Base-by-base conservation (phyloP, 169 alveolate species). In the Plasmodium malariae region DNA sequence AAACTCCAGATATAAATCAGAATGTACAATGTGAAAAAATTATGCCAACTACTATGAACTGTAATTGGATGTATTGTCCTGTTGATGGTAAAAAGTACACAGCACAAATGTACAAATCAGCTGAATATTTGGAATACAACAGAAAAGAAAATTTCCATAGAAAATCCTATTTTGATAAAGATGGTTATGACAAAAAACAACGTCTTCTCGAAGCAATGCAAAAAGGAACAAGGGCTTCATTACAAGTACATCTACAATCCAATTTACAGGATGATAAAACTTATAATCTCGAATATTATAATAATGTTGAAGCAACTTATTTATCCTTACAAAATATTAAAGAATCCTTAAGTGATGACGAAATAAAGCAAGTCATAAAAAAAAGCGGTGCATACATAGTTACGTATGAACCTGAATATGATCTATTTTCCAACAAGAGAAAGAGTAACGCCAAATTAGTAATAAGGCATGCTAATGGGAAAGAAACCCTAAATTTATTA, bases 371-470 rank as follows among this genome's bases (percentile, higher is more conserved):
- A 55, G 43, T 55, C 21, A 49, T 85, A n/a, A 68, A 60, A 72
- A 55, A 85, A 14, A 85, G 91, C 54, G 60, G 55, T 7, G 59
- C 91, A 26, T 54, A 68, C 14, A 45, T 85, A 67, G 91, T 85
- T 67, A 28, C 45, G 12, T 85, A 85, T 45, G 54, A 68, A 85
- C 74, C 91, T 3, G 91, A 85, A 59, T 85, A 68, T 69, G 91
- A 85, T 51, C 30, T 85, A 19, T 63, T 85, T 3, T 45, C 67
- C 36, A 48, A 85, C 36, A 85, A 32, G 69, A 43, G 86, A 71
- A 85, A 85, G 69, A 55, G 74, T n/a, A 85, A 54, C 19, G 91
- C 91, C 1, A 85, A 85, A 72, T 85, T 85, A 62, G 67, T 85
- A 34, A 85, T 85, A 49, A 51, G 86, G 43, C 59, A 85, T 55